Evolutionary conservation across 805 yeast species (phyloP), one percentile per base, ranked within the genome.

Genomic region (Candida pseudoglaebosa): DNA sequence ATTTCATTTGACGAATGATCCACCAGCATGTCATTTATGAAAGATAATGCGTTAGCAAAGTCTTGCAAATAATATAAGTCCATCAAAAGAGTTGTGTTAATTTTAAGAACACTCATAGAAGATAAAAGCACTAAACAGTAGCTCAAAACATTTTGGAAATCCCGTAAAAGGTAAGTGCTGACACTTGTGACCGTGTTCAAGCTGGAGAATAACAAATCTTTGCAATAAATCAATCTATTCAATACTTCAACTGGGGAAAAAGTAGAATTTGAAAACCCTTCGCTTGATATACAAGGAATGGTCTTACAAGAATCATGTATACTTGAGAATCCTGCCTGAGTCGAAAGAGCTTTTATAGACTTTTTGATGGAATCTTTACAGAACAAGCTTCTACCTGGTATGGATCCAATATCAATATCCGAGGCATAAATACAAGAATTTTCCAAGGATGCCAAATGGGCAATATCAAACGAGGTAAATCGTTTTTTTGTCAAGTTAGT

Each of bases 21-120:
- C 14, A 55, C 35, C 2, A 24, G 17, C 21, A 43, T 40, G 14
- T 55, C 60, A 39, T 55, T 51, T n/a, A 34, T 18, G 37, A 57
- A 49, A 3, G 59, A 56, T 5, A 50, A 32, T 5, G 45, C 36
- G 32, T 42, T 50, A 10, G 52, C 38, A 24, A 50, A 46, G 24
- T 57, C 62, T 26, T 54, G 45, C 10, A 54, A 36, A 34, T 45
- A 49, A 35, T 45, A 52, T 15, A 51, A 37, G 21, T 52, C 52
- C 22, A 30, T 19, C 24, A 54, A 36, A 8, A 52, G 37, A 12
- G 36, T 43, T 1, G 49, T 38, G 15, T 44, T 37, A 22, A 39
- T 22, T 31, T 46, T 50, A 31, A 49, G 53, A 4, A 46, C 43
- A 2, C 57, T 39, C 45, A 50, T 40, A 5, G 57, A 47, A n/a